Percentiles rank a stretch among this genome's conserved stretches.
These are phyloP conservation scores for Somion occarium DNA, from an alignment of 1,284 basidiomycete species.

Conservation along the genomic window DNA sequence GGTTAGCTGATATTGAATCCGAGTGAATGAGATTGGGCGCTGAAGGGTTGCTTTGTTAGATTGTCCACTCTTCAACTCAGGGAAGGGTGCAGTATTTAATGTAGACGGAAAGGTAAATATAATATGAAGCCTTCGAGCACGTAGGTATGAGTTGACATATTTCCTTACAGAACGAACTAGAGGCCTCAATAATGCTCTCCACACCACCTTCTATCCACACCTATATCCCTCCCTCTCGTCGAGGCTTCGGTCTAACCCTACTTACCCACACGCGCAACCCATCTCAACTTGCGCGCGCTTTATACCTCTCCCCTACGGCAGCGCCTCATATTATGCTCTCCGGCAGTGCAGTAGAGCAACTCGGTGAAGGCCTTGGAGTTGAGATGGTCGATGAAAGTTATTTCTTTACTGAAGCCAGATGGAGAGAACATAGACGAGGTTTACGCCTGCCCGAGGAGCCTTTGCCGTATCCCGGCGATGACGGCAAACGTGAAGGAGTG, in stretches of 20 bases:
- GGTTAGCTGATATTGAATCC: conserved; percentile 37
- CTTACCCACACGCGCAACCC: conserved; percentile 70
- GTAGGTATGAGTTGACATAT: neutral
- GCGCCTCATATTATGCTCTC: conserved; percentile 71
- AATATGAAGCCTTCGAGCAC: neutral
- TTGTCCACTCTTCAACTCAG: conserved; percentile 73
- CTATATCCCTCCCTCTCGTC: conserved; percentile 49
- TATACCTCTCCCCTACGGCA: conserved; percentile 60
- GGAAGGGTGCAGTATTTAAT: conserved; percentile 79
- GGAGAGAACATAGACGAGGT: conserved; percentile 69
- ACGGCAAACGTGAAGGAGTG: conserved; percentile 17
- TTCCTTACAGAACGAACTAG: conserved; percentile 63
- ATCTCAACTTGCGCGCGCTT: conserved; percentile 59
- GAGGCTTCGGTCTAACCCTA: conserved; percentile 62
- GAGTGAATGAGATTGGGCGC: neutral
- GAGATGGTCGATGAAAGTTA: conserved; percentile 67
- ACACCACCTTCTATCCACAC: conserved; percentile 64
- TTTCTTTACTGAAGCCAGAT: conserved; percentile 69
- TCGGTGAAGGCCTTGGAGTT: conserved; percentile 51
- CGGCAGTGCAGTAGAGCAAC: conserved; percentile 54
- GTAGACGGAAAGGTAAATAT: conserved; percentile 59
- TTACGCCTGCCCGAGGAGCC: conserved; percentile 68
- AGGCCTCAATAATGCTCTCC: conserved; percentile 75
- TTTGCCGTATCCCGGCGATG: conserved; percentile 29
- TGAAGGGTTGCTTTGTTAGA: conserved; percentile 37